phyloP scores from a whole-genome alignment of 225 moss, liverwort and hornwort species.

The Ulota crispa region DNA sequence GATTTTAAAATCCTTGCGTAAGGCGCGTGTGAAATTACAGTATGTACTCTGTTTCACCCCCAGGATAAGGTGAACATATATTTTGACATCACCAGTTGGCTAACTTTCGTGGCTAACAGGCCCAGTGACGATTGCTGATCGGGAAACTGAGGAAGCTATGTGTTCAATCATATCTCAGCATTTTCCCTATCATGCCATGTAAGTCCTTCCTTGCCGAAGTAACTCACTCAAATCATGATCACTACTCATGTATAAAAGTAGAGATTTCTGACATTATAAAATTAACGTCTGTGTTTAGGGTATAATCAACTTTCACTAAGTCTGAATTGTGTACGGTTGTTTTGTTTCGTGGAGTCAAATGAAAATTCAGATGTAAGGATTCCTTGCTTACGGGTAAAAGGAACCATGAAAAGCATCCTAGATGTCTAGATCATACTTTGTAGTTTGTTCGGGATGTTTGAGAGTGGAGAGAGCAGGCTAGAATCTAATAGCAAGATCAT shows the following conservation, averaged over 20 bases:
- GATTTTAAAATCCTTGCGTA: neutral
- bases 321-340: neutral
- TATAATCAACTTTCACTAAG: neutral
- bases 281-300: neutral
- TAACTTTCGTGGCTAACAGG: conserved; percentile 55
- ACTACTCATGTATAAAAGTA: neutral
- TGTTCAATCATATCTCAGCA: conserved; percentile 59
- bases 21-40: neutral
- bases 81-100: neutral
- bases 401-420: neutral
- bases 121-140: conserved; percentile 94
- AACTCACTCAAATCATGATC: neutral
- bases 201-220: conserved; percentile 33
- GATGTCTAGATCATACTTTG: conserved; percentile 1
- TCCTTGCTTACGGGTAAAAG: neutral
- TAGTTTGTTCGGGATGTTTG: conserved; percentile 26
- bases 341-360: neutral
- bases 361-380: neutral
- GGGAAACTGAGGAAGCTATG: conserved; percentile 88
- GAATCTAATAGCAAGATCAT: conserved; percentile 59
- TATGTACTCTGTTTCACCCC: neutral
- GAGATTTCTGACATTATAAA: neutral
- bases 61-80: neutral
- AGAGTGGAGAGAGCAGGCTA: conserved; percentile 43
- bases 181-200: conserved; percentile 88